Percentiles rank a stretch among this genome's conserved stretches.
Conservation (phyloP, 2,329 filamentous ascomycete species). For the Parastagonospora avenae region DNA sequence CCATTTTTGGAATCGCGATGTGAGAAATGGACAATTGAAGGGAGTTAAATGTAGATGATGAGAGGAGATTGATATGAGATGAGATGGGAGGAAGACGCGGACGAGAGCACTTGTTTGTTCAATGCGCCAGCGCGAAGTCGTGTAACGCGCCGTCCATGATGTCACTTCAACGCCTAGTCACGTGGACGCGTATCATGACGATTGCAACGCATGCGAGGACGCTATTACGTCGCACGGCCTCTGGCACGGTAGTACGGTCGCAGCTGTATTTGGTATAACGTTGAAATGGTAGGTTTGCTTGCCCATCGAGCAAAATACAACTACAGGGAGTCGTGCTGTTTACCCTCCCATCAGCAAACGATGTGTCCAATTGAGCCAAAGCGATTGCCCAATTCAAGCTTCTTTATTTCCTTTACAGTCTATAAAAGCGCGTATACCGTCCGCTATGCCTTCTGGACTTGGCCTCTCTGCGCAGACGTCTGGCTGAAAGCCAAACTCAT, state of each 20-base stretch:
- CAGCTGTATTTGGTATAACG: too few species aligned
- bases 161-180: constrained; percentile 1
- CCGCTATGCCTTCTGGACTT: constrained; percentile 76
- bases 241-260: background rate
- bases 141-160: background rate
- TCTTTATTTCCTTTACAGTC: background rate
- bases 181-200: background rate
- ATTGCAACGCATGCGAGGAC: background rate
- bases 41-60: background rate
- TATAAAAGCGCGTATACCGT: constrained; percentile 62
- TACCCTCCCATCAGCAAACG: background rate
- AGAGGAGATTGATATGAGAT: background rate
- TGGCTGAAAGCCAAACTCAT: constrained; percentile 69
- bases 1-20: constrained; percentile 22
- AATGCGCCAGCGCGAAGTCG: background rate
- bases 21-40: background rate
- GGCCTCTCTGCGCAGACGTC: constrained; percentile 83
- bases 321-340: background rate
- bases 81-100: background rate
- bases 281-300: too few species aligned
- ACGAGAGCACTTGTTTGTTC: background rate
- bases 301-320: too few species aligned
- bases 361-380: background rate
- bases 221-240: background rate
- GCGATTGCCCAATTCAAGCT: background rate